These are phyloP conservation scores for Thielaviopsis populi DNA, from an alignment of 2,329 filamentous ascomycete genomes.

Conservation along the genomic window DNA sequence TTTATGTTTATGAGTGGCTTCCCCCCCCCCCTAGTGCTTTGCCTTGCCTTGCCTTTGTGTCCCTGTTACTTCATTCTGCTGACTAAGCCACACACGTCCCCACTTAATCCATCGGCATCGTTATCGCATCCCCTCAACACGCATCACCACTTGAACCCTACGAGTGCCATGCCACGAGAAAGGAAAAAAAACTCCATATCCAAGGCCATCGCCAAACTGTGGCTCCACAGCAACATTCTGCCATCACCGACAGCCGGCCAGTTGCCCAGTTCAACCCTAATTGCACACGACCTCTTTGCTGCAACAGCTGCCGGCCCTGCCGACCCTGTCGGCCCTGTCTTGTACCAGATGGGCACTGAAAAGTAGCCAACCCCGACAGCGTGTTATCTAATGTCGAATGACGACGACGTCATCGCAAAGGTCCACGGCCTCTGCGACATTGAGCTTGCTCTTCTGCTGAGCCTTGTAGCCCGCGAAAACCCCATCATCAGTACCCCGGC, in stretches of 20 bases:
- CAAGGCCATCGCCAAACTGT: neutral
- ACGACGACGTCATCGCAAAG: slow-evolving; percentile 46
- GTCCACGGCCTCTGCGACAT: slow-evolving; percentile 72
- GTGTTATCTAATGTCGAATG: slow-evolving; percentile 40
- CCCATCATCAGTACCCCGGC: slow-evolving; percentile 67
- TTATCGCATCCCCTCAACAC: neutral
- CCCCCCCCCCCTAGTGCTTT: no score
- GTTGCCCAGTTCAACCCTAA: neutral
- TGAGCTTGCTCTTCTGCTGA: slow-evolving; percentile 72
- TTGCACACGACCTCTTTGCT: neutral
- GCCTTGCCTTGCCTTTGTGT: no score
- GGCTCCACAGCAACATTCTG: neutral
- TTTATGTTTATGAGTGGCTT: no score
- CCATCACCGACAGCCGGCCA: no score
- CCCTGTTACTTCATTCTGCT: neutral
- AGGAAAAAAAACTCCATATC: no score
- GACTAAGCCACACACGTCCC: neutral
- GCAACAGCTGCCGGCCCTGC: no score
- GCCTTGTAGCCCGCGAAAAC: slow-evolving; percentile 67
- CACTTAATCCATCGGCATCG: neutral
- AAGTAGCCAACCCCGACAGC: slow-evolving; percentile 13
- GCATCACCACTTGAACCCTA: neutral
- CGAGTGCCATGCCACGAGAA: no score
- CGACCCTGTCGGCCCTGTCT: neutral
- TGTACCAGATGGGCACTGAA: neutral